Evolutionary conservation across 441 rosid species (phyloP).

Genomic region (Metrosideros polymorpha): DNA sequence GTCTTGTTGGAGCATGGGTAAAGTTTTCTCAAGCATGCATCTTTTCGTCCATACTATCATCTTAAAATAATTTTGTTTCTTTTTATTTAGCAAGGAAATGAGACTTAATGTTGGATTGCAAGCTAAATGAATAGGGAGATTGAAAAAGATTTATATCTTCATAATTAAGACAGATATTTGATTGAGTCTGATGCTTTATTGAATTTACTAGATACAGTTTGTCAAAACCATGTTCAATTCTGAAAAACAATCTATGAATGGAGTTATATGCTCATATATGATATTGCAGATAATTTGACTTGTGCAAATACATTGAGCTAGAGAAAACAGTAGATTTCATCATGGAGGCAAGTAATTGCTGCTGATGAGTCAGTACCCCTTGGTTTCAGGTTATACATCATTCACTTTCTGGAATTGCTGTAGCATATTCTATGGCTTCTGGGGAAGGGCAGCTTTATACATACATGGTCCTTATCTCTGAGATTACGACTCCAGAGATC

Average conservation of each 20-base stretch:
- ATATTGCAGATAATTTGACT: not conserved
- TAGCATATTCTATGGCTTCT: conserved; percentile 51
- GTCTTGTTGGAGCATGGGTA: not conserved
- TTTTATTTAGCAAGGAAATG: not conserved
- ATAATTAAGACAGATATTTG: not conserved
- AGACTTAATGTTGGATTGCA: not conserved
- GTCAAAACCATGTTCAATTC: not conserved
- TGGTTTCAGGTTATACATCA: conserved; percentile 52
- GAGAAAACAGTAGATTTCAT: not conserved
- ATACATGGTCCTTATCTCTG: conserved; percentile 50
- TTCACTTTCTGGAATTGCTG: conserved; percentile 31
- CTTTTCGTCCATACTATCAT: not conserved
- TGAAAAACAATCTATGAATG: not conserved
- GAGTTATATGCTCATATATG: not conserved
- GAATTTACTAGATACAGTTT: not conserved
- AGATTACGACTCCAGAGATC: conserved; percentile 51
- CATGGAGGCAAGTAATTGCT: not conserved
- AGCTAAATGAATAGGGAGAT: not conserved
- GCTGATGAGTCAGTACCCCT: not conserved
- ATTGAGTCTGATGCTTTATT: not conserved
- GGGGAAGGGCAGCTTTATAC: conserved; percentile 69
- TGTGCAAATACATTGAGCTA: not conserved
- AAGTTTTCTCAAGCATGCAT: not conserved
- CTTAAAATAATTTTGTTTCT: not conserved
- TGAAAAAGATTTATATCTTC: not conserved